These are phyloP conservation scores for Patellifolia procumbens DNA, from an alignment of 179 eudicot genomes.

Conservation along the genomic window DNA sequence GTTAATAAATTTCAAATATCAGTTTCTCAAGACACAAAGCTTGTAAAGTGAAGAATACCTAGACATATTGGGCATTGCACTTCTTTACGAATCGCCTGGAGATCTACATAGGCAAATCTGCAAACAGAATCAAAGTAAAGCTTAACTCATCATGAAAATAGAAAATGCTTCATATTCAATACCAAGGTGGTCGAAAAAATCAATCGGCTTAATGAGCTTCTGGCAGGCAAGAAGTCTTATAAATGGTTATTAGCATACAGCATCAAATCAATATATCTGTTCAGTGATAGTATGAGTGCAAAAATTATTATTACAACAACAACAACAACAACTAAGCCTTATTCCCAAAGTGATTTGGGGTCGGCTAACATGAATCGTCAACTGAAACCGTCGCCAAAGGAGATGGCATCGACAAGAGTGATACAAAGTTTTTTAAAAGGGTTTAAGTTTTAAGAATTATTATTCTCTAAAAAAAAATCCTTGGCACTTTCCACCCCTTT, in stretches of 20 bases:
- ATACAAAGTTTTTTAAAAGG: no score
- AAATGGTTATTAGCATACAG: background rate
- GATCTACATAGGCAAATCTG: slow-evolving; percentile 45
- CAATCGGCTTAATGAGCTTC: background rate
- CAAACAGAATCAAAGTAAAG: slow-evolving; percentile 18
- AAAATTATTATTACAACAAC: background rate
- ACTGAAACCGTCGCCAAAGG: no score
- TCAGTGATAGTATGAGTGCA: background rate
- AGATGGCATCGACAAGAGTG: no score
- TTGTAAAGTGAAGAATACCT: slow-evolving; percentile 35
- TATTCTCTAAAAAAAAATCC: no score
- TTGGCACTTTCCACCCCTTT: background rate
- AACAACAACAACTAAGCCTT: no score
- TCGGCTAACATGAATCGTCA: no score
- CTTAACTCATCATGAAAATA: no score
- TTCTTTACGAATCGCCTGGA: slow-evolving; percentile 47
- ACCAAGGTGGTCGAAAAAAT: background rate
- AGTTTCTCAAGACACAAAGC: background rate
- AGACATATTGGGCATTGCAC: slow-evolving; percentile 70
- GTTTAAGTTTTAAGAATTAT: no score
- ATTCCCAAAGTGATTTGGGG: no score
- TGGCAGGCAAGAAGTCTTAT: background rate
- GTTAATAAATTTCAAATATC: background rate
- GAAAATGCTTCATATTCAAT: background rate
- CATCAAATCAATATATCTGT: background rate